Evolutionary conservation across 176 grass and related monocot genomes (phyloP), one percentile per base, ranked within the genome.

Genomic region (Aegilops longissima): DNA sequence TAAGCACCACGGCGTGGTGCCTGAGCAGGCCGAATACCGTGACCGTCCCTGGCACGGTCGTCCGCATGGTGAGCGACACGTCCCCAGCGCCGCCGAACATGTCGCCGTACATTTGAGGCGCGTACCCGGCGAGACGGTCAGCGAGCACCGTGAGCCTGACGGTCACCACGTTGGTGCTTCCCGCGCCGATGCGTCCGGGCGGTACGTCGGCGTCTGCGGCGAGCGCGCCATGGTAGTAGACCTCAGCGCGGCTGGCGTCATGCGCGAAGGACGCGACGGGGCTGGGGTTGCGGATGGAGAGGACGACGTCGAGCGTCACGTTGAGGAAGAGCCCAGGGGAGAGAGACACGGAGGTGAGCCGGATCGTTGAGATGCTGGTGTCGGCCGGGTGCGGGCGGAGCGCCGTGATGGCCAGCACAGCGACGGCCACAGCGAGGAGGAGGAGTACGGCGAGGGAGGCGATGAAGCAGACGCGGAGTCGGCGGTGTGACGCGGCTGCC

Each of bases 261-360:
- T 88, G 80, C 12, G 63, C 13, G 73, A 88, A 88, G 23, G 86
- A 36, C 5, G 80, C 86, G 25, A 82, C 20, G 11, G 79, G 11
- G 63, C 47, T 83, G 1, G 80, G 80, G 80, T 83, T 88, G 47
- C 62, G 80, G 45, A 88, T 56, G 62, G 72, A 25, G 63, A 88
- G 72, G 72, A 58, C 63, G 25, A 49, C 80, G 18, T 76, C 80
- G 47, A 88, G 5, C 27, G 80, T 88, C 24, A 54, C 80, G 49
- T 83, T 83, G 61, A 88, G 21, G 47, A 63, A 77, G 17, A 64
- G 62, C 8, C 13, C 59, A 2, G 80, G 70, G 23, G 47, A 88
- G 40, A 42, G 40, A 42, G 72, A 83, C 33, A 88, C 33, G 80
- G 72, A 82, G 35, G 23, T 30, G 24, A 88, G 49, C 14, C 80